Evolutionary conservation across 345 rosid genomes (phyloP), one percentile per base, ranked within the genome.

Genomic region (Eucalyptus cloeziana): DNA sequence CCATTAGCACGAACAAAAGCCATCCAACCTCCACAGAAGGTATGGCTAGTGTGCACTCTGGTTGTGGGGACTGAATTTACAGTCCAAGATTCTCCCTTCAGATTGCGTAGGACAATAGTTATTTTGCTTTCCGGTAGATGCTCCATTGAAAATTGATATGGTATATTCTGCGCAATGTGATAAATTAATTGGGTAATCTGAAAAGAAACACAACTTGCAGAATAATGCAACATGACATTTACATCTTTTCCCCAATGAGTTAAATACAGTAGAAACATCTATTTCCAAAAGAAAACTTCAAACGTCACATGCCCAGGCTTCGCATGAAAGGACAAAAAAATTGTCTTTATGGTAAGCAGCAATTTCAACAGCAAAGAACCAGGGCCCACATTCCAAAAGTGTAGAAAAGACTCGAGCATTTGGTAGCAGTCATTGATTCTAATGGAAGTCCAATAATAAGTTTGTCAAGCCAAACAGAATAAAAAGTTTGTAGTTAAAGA

Each of bases 21-120:
- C 93, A 94, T 89, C 97, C 97, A 95, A 76, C 97, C 97, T 64
- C 94, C 95, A 89, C 95, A 95, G 62, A 94, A 91, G 69, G 97
- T 95, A 92, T 95, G 96, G 88, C 92, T 93, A 80, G 95, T 92
- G 88, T 94, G 96, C 79, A 93, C 97, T 91, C 91, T 94, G 62
- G 96, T 93, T 88, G 96, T 93, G 51, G 96, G 96, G 86, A 95
- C 94, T 67, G 96, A 94, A 90, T 94, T 95, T 90, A 94, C 96
- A 44, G 91, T 91, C 96, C 96, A 95, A 88, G 89, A 90, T 81
- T 87, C 93, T 88, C 95, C 95, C 92, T 93, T 93, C 88, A 93
- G 58, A 33, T 93, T 93, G 87, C 93, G 90, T 37, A 93, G 96
- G 76, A 92, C 91, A 90, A 95, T 91, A 88, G 94, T 95, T 87